These are phyloP conservation scores for Tylopilus plumbeoviolaceoides DNA, from an alignment of 768 basidiomycete genomes.

Conservation along the genomic window DNA sequence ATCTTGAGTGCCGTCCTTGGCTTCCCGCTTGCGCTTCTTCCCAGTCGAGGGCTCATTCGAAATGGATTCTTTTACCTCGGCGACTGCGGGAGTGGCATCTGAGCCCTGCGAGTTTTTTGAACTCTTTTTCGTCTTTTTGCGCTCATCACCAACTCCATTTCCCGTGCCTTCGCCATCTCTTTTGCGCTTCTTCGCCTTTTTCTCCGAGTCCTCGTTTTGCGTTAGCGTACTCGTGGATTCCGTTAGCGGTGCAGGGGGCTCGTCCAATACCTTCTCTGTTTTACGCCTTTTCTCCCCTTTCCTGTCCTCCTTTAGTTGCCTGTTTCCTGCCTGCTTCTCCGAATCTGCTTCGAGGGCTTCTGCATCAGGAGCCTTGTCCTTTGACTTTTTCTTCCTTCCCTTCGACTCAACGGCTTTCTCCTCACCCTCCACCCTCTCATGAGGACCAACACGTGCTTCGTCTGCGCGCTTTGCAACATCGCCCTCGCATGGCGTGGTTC, in stretches of 20 bases:
- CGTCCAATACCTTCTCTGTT: conserved; percentile 16
- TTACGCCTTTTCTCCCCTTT: conserved; percentile 19
- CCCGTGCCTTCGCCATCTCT: conserved; percentile 14
- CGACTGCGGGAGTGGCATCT: conserved; percentile 2
- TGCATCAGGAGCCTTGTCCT: conserved; percentile 2
- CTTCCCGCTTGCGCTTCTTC: conserved; percentile 27
- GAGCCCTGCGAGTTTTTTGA: conserved; percentile 8
- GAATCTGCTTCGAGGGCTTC: not conserved
- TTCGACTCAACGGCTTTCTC: not conserved
- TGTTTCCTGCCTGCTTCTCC: not conserved
- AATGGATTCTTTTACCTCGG: conserved; percentile 11
- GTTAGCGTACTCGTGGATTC: conserved; percentile 4
- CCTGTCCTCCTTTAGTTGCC: conserved; percentile 3
- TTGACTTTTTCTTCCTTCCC: conserved; percentile 16
- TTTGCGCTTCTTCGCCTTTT: conserved; percentile 35
- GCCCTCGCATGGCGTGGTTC: not conserved
- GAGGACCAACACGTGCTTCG: not conserved
- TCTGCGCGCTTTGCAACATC: conserved; percentile 2
- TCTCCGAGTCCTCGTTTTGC: conserved; percentile 9
- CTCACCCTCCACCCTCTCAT: not conserved
- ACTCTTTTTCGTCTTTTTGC: conserved; percentile 27
- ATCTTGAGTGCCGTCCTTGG: conserved; percentile 7
- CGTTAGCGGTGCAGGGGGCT: conserved; percentile 11
- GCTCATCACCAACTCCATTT: conserved; percentile 11
- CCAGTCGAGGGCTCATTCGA: conserved; percentile 10